phyloP scores from a whole-genome alignment of 129 eudicot genomes.

The Flaveria brownii region DNA sequence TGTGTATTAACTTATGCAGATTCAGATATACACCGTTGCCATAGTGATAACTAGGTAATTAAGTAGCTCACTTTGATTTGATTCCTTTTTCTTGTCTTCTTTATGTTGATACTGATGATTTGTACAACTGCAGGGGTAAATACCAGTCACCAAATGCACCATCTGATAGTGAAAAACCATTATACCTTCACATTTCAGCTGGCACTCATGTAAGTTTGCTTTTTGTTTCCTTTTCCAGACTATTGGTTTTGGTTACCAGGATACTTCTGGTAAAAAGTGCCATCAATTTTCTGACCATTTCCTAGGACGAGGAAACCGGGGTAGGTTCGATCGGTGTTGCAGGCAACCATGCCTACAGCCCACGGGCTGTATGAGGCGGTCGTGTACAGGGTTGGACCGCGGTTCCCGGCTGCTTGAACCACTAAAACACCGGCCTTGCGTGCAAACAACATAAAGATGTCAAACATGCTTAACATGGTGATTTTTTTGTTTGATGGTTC shows the following conservation, averaged over 20 bases:
- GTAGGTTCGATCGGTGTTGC: conserved; percentile 68
- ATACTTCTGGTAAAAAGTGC: conserved; percentile 28
- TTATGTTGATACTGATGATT: conserved; percentile 28
- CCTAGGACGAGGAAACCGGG: conserved; percentile 68
- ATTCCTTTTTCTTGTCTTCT: conserved; percentile 3
- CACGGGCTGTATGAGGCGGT: conserved; percentile 83
- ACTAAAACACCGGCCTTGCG: conserved; percentile 82
- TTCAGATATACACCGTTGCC: conserved; percentile 86
- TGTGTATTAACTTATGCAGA: conserved; percentile 52
- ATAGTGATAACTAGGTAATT: conserved; percentile 84
- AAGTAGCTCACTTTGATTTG: conserved; percentile 21
- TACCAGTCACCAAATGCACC: conserved; percentile 88
- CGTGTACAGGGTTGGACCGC: conserved; percentile 70
- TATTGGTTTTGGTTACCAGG: neutral
- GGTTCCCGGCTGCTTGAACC: conserved; percentile 87
- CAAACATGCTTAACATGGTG: conserved; percentile 83
- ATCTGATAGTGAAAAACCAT: conserved; percentile 83
- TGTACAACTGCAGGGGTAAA: conserved; percentile 64
- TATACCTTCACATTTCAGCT: conserved; percentile 95
- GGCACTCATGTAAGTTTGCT: conserved; percentile 78
- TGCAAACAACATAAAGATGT: conserved; percentile 77
- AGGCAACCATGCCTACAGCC: conserved; percentile 76
- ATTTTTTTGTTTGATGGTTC: conserved; percentile 74
- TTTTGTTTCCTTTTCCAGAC: conserved; percentile 12
- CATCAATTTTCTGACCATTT: conserved; percentile 56